Base-by-base conservation (phyloP, 2,329 filamentous ascomycete species). In the Cladosporium sp. region DNA sequence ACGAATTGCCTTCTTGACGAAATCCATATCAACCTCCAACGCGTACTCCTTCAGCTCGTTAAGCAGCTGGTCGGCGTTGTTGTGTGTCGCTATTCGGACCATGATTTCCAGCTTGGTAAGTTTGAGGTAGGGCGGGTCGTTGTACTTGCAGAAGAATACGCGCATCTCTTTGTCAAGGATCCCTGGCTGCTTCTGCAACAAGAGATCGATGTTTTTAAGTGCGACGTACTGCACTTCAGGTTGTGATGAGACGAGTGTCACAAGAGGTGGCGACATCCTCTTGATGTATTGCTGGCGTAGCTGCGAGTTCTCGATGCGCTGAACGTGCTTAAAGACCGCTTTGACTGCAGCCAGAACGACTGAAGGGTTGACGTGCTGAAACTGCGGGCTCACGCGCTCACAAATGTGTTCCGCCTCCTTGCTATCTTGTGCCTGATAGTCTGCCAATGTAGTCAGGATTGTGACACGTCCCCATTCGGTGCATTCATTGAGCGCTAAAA, bases 141-240 rank as follows among this genome's bases (percentile, higher is more conserved):
- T 97, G 76, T 98, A 98, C 74, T 98, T 98, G 85, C 93, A 98
- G 75, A 98, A 98, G 75, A 98, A 98, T 8, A 98, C 93, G 42
- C 93, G 84, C 65, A 98, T 83, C 71, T 98, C 93, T 71, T 97
- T 97, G 77, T 89, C 95, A 9, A 98, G 79, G 52, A 98, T 96
- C 61, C 95, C 91, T 9, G 93, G 90, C 70, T 96, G 92, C 62
- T 95, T 93, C 70, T 98, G 93, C 22, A 98, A 79, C 5, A 98
- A 78, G 33, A 98, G 82, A 62, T 98, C 93, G 65, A 98, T 98
- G 70, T 98, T 98, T 58, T 92, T 80, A 46, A 98, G 75, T 11
- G 93, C 93, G 52, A 98, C 93, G 68, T 98, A 98, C 72, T 98
- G 93, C 37, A 98, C 93, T 76, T 98, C 93, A 6, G 93, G 91